phyloP scores from a whole-genome alignment of 768 basidiomycete genomes.

The Suillus americanus region DNA sequence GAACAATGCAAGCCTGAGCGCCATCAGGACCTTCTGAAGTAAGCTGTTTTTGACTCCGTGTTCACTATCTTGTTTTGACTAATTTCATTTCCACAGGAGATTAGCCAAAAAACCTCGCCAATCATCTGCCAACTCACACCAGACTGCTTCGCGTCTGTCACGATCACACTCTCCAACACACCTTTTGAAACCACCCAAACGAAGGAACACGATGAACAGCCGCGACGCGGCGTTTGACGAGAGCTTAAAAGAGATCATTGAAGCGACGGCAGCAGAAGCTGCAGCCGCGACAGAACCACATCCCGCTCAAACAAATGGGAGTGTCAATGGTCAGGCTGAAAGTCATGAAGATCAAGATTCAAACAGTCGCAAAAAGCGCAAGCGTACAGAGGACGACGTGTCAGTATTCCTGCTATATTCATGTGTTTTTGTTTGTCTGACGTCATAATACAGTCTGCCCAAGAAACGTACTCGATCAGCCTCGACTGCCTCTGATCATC shows the following conservation, averaged over 20 bases:
- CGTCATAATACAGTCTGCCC: slow-evolving; percentile 36
- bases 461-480: slow-evolving; percentile 79
- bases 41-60: slow-evolving; percentile 31
- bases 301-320: slow-evolving; percentile 34
- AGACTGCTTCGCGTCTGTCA: slow-evolving; percentile 60
- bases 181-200: slow-evolving; percentile 71
- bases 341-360: slow-evolving; percentile 49
- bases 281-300: slow-evolving; percentile 48
- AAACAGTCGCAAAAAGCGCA: slow-evolving; percentile 64
- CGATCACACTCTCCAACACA: slow-evolving; percentile 71
- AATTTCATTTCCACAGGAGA: slow-evolving; percentile 44
- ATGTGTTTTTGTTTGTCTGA: slow-evolving; percentile 12
- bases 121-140: slow-evolving; percentile 62
- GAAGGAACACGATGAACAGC: slow-evolving; percentile 97
- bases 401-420: slow-evolving; percentile 35
- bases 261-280: slow-evolving; percentile 72
- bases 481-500: slow-evolving; percentile 66
- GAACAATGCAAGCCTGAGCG: slow-evolving; percentile 89
- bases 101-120: slow-evolving; percentile 62
- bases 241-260: slow-evolving; percentile 74
- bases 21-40: slow-evolving; percentile 83
- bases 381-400: slow-evolving; percentile 73
- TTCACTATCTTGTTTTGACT: slow-evolving; percentile 17
- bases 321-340: slow-evolving; percentile 40
- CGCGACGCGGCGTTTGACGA: slow-evolving; percentile 93